Evolutionary conservation across 805 yeast genomes (phyloP), one percentile per base, ranked within the genome.

Genomic region (Pichia heedii): DNA sequence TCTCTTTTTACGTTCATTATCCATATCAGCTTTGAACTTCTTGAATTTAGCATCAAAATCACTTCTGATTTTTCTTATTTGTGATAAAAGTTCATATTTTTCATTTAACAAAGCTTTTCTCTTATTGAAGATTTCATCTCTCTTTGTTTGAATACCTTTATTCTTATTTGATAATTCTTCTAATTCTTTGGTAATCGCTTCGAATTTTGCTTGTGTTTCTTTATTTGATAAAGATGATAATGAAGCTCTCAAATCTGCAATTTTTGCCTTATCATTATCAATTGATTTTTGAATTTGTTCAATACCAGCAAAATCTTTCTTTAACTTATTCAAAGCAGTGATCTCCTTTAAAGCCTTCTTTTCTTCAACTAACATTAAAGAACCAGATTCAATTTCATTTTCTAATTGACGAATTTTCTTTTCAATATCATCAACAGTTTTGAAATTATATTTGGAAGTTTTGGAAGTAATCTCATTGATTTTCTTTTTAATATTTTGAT

Each of bases 321-420:
- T 78, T 60, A 84, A 68, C 67, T 85, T 87, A 66, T 90, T 80
- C 63, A 93, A 76, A 37, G 80, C 65, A 41, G 87, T 74, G 73
- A 87, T 84, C 68, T 90, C 97, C 68, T 84, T 84, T 53, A 93
- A 78, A 51, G 73, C 66, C 59, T 79, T 74, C 70, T 86, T 82
- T 74, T 93, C 99, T 50, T 90, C 96, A 42, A 88, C 97, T 58
- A 93, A 77, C 55, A 85, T 77, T 61, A 93, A 71, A 37, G 73
- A 66, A 50, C 97, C 97, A 40, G 83, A 66, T 44, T 84, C 85
- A 49, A 93, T 81, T 52, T 74, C 70, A 36, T 72, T 74, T 61
- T 93, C 97, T 57, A 87, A 75, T 51, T 69, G 70, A 46, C 61
- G 60, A 57, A 84, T 71, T 63, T 81, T 77, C 46, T 69, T 68